These are phyloP conservation scores for Aechmea fasciata DNA, from an alignment of 176 grass and related monocot species.

Conservation along the genomic window DNA sequence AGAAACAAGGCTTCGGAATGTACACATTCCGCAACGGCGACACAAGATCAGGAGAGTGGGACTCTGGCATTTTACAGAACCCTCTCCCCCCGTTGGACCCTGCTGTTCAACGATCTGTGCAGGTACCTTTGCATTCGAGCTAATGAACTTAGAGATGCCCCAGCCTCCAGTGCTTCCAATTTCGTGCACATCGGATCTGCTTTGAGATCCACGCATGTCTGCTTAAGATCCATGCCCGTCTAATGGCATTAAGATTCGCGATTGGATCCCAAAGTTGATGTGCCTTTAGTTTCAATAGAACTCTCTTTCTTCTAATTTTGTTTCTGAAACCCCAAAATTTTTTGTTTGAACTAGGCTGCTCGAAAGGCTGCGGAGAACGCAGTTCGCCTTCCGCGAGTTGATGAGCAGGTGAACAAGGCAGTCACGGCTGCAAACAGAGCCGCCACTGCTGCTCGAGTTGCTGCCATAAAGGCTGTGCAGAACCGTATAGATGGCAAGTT, in stretches of 20 bases:
- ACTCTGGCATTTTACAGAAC: slow-evolving; percentile 42
- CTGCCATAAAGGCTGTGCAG: slow-evolving; percentile 67
- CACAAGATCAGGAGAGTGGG: slow-evolving; percentile 50
- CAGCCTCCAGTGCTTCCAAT: too few species aligned
- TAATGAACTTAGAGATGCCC: too few species aligned
- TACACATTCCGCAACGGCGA: slow-evolving; percentile 56
- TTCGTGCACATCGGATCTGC: too few species aligned
- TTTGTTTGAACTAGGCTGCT: slow-evolving; percentile 33
- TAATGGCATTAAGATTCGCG: too few species aligned
- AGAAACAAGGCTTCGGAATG: slow-evolving; percentile 67
- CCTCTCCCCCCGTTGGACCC: slow-evolving; percentile 23
- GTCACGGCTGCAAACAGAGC: slow-evolving; percentile 56
- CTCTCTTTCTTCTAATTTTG: neutral
- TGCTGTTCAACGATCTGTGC: slow-evolving; percentile 35
- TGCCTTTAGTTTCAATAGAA: too few species aligned
- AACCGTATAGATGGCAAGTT: slow-evolving; percentile 65
- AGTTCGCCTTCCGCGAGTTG: slow-evolving; percentile 30
- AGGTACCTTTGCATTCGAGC: slow-evolving; percentile 25
- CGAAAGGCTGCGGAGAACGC: slow-evolving; percentile 41
- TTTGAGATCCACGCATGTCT: too few species aligned
- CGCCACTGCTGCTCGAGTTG: slow-evolving; percentile 61
- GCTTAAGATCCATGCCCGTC: too few species aligned
- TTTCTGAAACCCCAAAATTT: slow-evolving; percentile 8
- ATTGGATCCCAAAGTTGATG: too few species aligned
- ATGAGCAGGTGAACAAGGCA: slow-evolving; percentile 46